These are phyloP conservation scores for Candida argentea DNA, from an alignment of 805 yeast genomes.

Conservation along the genomic window DNA sequence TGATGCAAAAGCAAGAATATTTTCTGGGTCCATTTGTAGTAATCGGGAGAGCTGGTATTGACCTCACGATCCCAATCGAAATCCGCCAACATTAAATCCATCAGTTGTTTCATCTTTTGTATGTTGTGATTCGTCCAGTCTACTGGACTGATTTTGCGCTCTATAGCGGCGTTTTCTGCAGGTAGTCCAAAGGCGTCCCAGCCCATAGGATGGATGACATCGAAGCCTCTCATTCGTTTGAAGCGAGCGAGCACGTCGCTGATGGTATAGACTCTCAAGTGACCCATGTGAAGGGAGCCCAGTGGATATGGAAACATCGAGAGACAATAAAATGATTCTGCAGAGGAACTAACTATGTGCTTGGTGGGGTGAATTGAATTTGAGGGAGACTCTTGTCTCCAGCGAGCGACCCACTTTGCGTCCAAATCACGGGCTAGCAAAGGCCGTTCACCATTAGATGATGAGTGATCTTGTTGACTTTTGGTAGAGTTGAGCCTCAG, in stretches of 20 bases:
- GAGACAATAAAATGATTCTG: constrained; percentile 47
- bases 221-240: constrained; percentile 62
- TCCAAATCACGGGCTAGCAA: constrained; percentile 24
- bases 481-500: too few species aligned
- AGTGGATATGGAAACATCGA: constrained; percentile 97
- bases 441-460: not conserved
- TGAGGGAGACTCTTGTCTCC: constrained; percentile 30
- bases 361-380: constrained; percentile 29
- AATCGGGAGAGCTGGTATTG: constrained; percentile 76
- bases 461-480: constrained; percentile 1
- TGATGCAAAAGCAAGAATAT: constrained; percentile 65
- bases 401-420: constrained; percentile 41
- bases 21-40: constrained; percentile 89
- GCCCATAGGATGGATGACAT: constrained; percentile 94
- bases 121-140: constrained; percentile 80
- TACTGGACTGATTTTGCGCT: constrained; percentile 66
- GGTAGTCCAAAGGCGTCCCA: constrained; percentile 99
- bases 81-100: constrained; percentile 67
- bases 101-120: constrained; percentile 76
- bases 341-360: constrained; percentile 6
- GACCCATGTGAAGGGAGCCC: constrained; percentile 89
- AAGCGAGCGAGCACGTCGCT: constrained; percentile 77
- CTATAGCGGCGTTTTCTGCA: constrained; percentile 96
- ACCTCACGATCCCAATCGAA: constrained; percentile 93
- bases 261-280: constrained; percentile 84